Evolutionary conservation across 2,329 filamentous ascomycete genomes (phyloP), one percentile per base, ranked within the genome.

Genomic region (Claviceps purpurea): DNA sequence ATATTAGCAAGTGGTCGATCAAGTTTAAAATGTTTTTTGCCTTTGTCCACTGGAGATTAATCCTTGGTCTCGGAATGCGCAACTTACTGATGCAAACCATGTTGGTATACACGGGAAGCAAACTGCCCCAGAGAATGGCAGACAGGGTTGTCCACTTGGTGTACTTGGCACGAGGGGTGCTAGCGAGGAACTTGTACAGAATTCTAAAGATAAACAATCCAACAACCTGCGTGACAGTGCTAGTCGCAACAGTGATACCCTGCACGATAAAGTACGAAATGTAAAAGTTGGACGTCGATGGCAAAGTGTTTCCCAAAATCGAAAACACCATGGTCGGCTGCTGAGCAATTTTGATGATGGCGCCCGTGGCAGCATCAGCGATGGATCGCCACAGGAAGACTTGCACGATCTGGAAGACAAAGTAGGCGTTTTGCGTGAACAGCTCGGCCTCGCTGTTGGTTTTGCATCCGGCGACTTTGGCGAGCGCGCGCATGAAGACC

Each of bases 381-480:
- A 97, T 58, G 0, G 91, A 95, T 6, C 87, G 82, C 41, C 97
- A 81, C 50, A 97, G 71, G 72, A 97, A 97, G 39, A 95, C 87
- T 66, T 97, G 90, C n/a, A 95, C 74, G 45, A 97, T 79, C 67
- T 93, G 87, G 73, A 94, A 94, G 55, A 78, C 79, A 62, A 95
- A 98, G 74, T 94, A 97, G 61, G 82, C 85, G 64, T 93, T 95
- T 65, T 97, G 89, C 0, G 88, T 90, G 56, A 87, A 89, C 11
- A 97, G 74, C 69, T 98, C 93, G 14, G 93, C 82, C 7, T 84
- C 79, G 1, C 89, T 85, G 18, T 82, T 68, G 1, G 88, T 91
- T 8, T 89, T 87, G 57, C 84, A 84, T 53, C 93, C 93, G 39
- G 87, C 78, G 39, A 87, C 67, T 64, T 82, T 90, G 56, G 90